Evolutionary conservation across 2,329 filamentous ascomycete species (phyloP), one percentile per base, ranked within the genome.

Genomic region (Penicillium verrucosum): DNA sequence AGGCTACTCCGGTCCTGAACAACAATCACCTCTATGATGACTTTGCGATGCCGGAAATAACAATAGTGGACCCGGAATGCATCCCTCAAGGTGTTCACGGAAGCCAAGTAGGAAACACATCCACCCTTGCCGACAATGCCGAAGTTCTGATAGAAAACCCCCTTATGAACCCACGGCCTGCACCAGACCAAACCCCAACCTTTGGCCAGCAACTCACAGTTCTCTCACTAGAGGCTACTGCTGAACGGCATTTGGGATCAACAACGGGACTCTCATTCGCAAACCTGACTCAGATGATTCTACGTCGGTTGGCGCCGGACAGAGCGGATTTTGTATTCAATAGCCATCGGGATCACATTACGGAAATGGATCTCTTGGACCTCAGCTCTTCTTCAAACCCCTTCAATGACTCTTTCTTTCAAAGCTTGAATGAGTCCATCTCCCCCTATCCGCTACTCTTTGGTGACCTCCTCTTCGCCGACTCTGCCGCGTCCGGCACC

Each of bases 251-350:
- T 56, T 60, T 80, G 5, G 77, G 78, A 2, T 76, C 76, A 0
- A 72, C 76, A 0, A 80, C 78, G 0, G 78, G 78, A 0, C 54
- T 80, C 1, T 77, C 76, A 0, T 79, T 80, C 57, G 78, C 78
- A 6, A 74, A 73, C 36, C 66, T 79, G 12, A 78, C 76, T 0
- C 76, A 79, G 48, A 70, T 69, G 1, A 71, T 79, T 2, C 69
- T 80, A 2, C 70, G 73, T 6, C 73, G 77, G 27, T 64, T 79
- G 6, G 73, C 70, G 3, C 76, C 77, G 5, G 76, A 79, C 63
- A 72, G 73, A 54, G 71, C 73, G 5, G 75, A 75, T 29, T 79
- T 80, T 55, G 71, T 77, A 1, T 78, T 78, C 49, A 37, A 56
- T 12, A 45, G 34, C 1, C 40, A 65, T 6, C 58, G 65, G 8